phyloP scores from a whole-genome alignment of 768 basidiomycete genomes.

The Agrocybe praecox region DNA sequence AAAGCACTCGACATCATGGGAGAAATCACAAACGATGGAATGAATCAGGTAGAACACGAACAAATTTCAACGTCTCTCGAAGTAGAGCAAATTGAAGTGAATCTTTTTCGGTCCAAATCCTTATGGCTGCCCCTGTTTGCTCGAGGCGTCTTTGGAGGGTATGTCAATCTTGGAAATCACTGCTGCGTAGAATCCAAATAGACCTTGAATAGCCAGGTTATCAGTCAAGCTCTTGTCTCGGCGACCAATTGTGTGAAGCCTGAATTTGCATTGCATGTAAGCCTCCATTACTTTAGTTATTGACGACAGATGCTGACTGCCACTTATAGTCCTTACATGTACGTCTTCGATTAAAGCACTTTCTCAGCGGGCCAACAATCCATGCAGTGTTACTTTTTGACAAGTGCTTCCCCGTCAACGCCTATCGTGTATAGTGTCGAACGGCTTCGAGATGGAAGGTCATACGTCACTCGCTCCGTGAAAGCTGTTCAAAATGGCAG shows the following conservation, averaged over 20 bases:
- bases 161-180: constrained; percentile 11
- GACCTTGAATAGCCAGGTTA: constrained; percentile 74
- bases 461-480: constrained; percentile 69
- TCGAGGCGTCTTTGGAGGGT: constrained; percentile 84
- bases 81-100: constrained; percentile 75
- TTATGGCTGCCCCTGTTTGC: constrained; percentile 62
- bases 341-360: constrained; percentile 23
- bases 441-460: constrained; percentile 70
- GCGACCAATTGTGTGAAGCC: constrained; percentile 76
- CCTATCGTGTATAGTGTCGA: constrained; percentile 84
- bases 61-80: constrained; percentile 76
- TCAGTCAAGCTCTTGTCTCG: constrained; percentile 82
- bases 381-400: constrained; percentile 77
- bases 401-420: constrained; percentile 69
- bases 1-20: not conserved
- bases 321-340: constrained; percentile 67
- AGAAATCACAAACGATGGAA: constrained; percentile 24
- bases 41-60: constrained; percentile 60
- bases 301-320: not conserved
- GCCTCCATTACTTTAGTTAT: constrained; percentile 24
- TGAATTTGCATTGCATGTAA: constrained; percentile 70
- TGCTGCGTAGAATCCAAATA: not conserved
- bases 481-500: constrained; percentile 58
- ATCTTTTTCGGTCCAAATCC: constrained; percentile 78
- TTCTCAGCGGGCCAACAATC: not conserved